A percentile compares a stretch with the other conserved stretches of the same genome.
Conservation (phyloP, 495 filamentous ascomycete genomes). For the Aspergillus olivimuriae region DNA sequence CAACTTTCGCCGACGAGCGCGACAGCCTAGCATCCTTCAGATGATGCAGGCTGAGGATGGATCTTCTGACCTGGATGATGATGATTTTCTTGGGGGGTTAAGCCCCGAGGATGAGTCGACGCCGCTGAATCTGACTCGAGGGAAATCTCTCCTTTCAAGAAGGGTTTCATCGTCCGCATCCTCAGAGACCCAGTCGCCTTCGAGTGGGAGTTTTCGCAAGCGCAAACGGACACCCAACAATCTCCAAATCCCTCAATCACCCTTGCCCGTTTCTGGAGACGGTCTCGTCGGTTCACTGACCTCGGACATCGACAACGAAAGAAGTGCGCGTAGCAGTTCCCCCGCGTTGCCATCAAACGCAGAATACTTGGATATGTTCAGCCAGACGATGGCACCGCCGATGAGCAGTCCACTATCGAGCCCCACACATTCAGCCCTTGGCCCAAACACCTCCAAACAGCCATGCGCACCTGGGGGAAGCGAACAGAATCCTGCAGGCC, state of each 20-base stretch:
- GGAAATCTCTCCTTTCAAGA: slow-evolving; percentile 24
- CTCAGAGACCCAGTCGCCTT: slow-evolving; percentile 14
- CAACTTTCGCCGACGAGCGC: slow-evolving; percentile 58
- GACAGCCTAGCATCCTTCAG: slow-evolving; percentile 63
- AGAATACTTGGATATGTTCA: slow-evolving; percentile 31
- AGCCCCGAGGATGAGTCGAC: slow-evolving; percentile 63
- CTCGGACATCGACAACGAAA: not conserved
- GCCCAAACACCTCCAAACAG: slow-evolving; percentile 14
- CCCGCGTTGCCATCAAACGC: slow-evolving; percentile 9
- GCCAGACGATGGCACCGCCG: slow-evolving; percentile 48
- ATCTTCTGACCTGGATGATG: slow-evolving; percentile 40
- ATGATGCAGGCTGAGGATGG: slow-evolving; percentile 52
- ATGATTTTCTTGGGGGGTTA: slow-evolving; percentile 52
- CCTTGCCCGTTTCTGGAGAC: slow-evolving; percentile 15
- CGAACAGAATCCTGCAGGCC: not conserved
- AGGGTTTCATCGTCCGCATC: slow-evolving; percentile 17
- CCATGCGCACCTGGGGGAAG: slow-evolving; percentile 18
- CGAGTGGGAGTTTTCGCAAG: slow-evolving; percentile 30
- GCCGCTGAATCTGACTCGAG: slow-evolving; percentile 43
- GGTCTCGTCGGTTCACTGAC: slow-evolving; percentile 13
- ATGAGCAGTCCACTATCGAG: slow-evolving; percentile 33
- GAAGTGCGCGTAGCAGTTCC: not conserved
- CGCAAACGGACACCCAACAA: slow-evolving; percentile 24
- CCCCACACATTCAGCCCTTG: slow-evolving; percentile 11
- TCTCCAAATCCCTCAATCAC: slow-evolving; percentile 20